Percentiles rank a stretch among this genome's conserved stretches.
Evolutionary conservation across 2,329 filamentous ascomycete genomes (phyloP).

Genomic region (Epichloe uncinata): DNA sequence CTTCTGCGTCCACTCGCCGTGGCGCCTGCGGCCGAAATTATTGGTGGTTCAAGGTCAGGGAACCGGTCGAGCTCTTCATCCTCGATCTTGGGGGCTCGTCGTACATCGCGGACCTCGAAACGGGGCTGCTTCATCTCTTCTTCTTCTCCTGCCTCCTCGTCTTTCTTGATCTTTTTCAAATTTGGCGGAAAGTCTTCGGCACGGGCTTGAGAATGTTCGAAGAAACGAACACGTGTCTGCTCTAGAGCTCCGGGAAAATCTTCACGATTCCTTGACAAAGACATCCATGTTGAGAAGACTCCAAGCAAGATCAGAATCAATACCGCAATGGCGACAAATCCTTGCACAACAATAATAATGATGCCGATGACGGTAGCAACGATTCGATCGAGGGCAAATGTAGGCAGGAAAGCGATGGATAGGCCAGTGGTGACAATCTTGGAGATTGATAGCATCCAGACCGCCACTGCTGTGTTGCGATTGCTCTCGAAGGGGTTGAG

Average conservation of each 20-base stretch:
- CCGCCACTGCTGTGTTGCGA: constrained; percentile 53
- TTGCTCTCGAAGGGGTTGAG: constrained; percentile 58
- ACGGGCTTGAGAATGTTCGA: constrained; percentile 47
- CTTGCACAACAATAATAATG: constrained; percentile 63
- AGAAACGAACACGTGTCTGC: constrained; percentile 48
- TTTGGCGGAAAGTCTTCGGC: constrained; percentile 40
- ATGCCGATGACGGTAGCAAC: constrained; percentile 56
- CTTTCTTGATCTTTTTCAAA: constrained; percentile 15
- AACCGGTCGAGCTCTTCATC: constrained; percentile 38
- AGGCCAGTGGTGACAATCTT: constrained; percentile 58
- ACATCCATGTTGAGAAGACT: constrained; percentile 61
- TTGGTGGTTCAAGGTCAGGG: constrained; percentile 3
- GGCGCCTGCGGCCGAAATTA: not conserved
- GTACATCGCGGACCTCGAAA: constrained; percentile 49
- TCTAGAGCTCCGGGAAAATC: constrained; percentile 47
- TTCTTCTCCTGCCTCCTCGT: constrained; percentile 22
- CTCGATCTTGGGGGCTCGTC: constrained; percentile 56
- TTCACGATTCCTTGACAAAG: constrained; percentile 52
- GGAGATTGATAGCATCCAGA: constrained; percentile 60
- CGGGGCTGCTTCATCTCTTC: constrained; percentile 23
- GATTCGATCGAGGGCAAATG: constrained; percentile 51
- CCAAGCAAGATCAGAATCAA: constrained; percentile 52
- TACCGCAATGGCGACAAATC: constrained; percentile 49
- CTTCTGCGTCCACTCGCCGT: constrained; percentile 14
- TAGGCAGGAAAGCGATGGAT: constrained; percentile 54